These are phyloP conservation scores for Triticum turgidum DNA, from an alignment of 176 grass and related monocot genomes.

Conservation along the genomic window DNA sequence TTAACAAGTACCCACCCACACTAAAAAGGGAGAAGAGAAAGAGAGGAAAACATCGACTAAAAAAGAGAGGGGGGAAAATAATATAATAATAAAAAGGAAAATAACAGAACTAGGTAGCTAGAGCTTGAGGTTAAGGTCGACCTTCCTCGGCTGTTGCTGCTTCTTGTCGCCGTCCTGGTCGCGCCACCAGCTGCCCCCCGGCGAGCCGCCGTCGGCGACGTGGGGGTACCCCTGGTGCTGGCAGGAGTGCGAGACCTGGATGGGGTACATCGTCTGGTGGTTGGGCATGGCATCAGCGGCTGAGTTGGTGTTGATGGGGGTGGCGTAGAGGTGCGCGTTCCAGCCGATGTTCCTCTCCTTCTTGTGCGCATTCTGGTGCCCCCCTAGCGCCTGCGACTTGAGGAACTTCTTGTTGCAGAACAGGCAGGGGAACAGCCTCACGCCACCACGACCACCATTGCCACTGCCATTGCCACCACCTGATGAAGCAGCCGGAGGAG, in stretches of 20 bases:
- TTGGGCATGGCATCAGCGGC: neutral
- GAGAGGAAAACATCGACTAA: neutral
- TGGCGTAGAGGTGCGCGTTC: slow-evolving; percentile 68
- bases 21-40: neutral
- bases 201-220: no score
- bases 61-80: no score
- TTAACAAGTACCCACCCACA: neutral
- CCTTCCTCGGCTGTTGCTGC: neutral
- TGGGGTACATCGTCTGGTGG: slow-evolving; percentile 13
- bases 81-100: neutral
- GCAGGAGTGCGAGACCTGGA: slow-evolving; percentile 45
- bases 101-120: slow-evolving; percentile 3
- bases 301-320: neutral
- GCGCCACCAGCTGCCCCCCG: neutral
- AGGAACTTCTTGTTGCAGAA: slow-evolving; percentile 99
- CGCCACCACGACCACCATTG: slow-evolving; percentile 6
- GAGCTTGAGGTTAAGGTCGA: slow-evolving; percentile 67
- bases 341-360: slow-evolving; percentile 74
- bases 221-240: neutral
- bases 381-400: slow-evolving; percentile 93
- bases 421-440: slow-evolving; percentile 90
- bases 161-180: neutral
- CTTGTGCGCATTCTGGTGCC: slow-evolving; percentile 98
- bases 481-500: neutral
- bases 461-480: neutral